A percentile compares a stretch with the other conserved stretches of the same genome.
phyloP scores from a whole-genome alignment of 2,329 filamentous ascomycete species.

The Aquanectria penicillioides region DNA sequence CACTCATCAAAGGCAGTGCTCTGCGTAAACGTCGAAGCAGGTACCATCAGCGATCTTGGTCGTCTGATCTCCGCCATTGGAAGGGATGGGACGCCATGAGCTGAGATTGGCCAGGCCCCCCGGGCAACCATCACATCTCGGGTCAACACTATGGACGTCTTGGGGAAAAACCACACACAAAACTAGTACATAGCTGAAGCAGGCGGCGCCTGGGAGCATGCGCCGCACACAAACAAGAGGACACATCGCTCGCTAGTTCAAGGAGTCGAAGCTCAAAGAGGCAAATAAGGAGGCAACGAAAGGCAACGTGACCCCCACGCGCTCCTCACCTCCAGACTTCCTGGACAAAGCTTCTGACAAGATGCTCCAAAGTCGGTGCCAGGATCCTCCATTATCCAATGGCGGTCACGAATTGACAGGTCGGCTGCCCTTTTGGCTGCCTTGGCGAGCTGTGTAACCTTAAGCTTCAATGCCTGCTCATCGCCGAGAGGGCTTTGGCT shows the following conservation, averaged over 20 bases:
- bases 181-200: slow-evolving; percentile 3
- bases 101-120: slow-evolving; percentile 19
- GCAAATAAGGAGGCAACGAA: slow-evolving; percentile 1
- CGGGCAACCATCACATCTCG: slow-evolving; percentile 7
- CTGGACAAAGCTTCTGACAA: not conserved
- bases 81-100: slow-evolving; percentile 4
- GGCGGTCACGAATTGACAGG: slow-evolving; percentile 26
- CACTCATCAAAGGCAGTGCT: slow-evolving; percentile 1
- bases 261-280: not conserved
- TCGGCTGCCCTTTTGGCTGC: slow-evolving; percentile 13
- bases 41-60: slow-evolving; percentile 38
- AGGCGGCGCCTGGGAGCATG: too few species aligned
- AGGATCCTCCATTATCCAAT: slow-evolving; percentile 28
- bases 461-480: not conserved
- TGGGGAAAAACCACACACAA: not conserved
- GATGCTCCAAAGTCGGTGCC: slow-evolving; percentile 3
- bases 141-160: slow-evolving; percentile 15
- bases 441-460: slow-evolving; percentile 28
- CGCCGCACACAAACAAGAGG: not conserved
- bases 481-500: not conserved
- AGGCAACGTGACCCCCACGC: slow-evolving; percentile 32
- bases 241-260: not conserved
- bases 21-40: slow-evolving; percentile 31
- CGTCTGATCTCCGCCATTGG: slow-evolving; percentile 29
- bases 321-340: not conserved